A percentile compares a stretch with the other conserved stretches of the same genome.
Conservation (phyloP, 176 grass and related monocot genomes). For the Melocanna baccifera region DNA sequence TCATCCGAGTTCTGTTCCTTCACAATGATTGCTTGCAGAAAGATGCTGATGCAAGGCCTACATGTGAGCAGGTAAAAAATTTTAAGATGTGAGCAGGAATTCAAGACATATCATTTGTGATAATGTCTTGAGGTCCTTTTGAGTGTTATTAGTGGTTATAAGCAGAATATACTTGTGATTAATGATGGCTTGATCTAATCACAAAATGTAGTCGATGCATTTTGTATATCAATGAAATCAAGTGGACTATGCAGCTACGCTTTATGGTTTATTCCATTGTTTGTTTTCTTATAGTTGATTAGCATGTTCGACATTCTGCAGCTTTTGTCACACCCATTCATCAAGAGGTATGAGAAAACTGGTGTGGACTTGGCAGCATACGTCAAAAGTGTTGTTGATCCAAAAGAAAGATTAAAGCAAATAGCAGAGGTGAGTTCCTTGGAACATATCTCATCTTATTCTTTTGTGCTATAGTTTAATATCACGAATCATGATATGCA, state of each 20-base stretch:
- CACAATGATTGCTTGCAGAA: constrained; percentile 83
- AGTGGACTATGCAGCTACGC: background rate
- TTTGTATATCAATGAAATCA: constrained; percentile 6
- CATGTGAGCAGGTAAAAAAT: constrained; percentile 71
- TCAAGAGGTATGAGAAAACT: constrained; percentile 59
- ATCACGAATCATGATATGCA: background rate
- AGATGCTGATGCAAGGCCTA: constrained; percentile 72
- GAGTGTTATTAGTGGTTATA: background rate
- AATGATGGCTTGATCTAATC: constrained; percentile 6
- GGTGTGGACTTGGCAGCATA: constrained; percentile 71
- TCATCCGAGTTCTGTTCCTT: constrained; percentile 87
- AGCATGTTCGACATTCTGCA: constrained; percentile 34
- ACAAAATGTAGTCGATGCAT: background rate
- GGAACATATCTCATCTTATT: constrained; percentile 21
- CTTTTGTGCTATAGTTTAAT: constrained; percentile 3
- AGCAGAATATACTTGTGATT: background rate
- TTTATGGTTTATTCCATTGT: background rate
- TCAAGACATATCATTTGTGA: background rate
- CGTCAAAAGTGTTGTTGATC: constrained; percentile 70
- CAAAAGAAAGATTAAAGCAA: constrained; percentile 72
- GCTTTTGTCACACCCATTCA: constrained; percentile 86
- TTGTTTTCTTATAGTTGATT: constrained; percentile 29
- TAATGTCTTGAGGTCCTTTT: background rate
- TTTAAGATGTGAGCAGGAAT: too few relatives aligned
- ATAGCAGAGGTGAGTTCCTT: constrained; percentile 73